phyloP scores from a whole-genome alignment of 441 rosid species.

The Pelargonium myrrhifolium region DNA sequence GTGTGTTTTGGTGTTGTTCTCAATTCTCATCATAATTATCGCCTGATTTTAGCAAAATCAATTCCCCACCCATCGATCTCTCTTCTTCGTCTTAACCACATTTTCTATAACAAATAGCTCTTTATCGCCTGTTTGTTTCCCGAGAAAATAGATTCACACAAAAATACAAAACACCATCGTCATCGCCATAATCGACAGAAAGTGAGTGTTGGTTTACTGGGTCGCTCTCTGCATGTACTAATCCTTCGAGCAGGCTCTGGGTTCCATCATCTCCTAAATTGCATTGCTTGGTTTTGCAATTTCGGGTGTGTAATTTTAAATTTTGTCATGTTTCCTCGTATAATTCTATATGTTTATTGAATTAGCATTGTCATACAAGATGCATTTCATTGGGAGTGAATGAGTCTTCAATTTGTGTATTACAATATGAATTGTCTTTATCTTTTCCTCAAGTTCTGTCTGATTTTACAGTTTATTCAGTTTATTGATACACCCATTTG shows the following conservation, averaged over 20 bases:
- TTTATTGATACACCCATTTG: not conserved
- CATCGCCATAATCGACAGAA: not conserved
- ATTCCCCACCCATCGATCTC: not conserved
- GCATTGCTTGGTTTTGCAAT: conserved; percentile 1
- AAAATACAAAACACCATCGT: not conserved
- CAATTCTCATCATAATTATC: not conserved
- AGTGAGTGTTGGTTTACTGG: not conserved
- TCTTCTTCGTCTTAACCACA: not conserved
- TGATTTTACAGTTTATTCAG: not conserved
- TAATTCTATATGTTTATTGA: too few relatives aligned
- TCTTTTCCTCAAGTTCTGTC: not conserved
- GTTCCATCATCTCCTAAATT: not conserved
- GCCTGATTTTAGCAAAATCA: not conserved
- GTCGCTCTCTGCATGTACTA: not conserved
- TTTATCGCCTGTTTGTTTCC: too few relatives aligned
- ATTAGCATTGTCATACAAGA: too few relatives aligned
- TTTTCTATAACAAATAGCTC: too few relatives aligned
- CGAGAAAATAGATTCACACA: too few relatives aligned
- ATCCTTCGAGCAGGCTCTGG: not conserved
- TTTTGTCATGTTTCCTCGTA: not conserved
- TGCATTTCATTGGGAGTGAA: too few relatives aligned
- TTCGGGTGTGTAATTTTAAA: not conserved
- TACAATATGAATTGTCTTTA: too few relatives aligned
- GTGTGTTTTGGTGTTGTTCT: not conserved
- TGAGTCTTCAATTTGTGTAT: too few relatives aligned